phyloP scores from a whole-genome alignment of 768 basidiomycete species.

The Cyclocybe cylindracea region DNA sequence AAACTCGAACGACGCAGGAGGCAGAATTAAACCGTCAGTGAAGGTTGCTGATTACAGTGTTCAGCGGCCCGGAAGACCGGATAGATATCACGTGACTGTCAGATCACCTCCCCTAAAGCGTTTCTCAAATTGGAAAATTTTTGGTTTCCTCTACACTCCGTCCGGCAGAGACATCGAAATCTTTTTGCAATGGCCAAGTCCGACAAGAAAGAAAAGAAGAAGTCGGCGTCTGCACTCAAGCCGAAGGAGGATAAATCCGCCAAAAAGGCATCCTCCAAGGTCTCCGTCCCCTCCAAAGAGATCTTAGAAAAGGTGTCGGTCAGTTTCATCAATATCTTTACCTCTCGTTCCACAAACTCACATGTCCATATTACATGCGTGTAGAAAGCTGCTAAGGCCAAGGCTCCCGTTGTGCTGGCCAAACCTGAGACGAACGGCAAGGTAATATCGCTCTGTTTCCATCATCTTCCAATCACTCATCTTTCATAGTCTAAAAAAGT shows the following conservation, averaged over 20 bases:
- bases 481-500: slow-evolving; percentile 27
- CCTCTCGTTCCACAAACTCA: background rate
- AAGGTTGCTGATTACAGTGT: background rate
- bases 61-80: background rate
- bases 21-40: too few relatives aligned
- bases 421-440: slow-evolving; percentile 27
- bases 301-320: slow-evolving; percentile 26
- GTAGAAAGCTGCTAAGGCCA: background rate
- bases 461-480: background rate
- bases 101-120: slow-evolving; percentile 35
- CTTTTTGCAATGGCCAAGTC: slow-evolving; percentile 43
- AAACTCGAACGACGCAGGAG: too few relatives aligned
- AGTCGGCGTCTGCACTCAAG: slow-evolving; percentile 32
- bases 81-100: slow-evolving; percentile 15
- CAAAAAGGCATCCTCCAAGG: slow-evolving; percentile 31
- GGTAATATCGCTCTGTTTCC: slow-evolving; percentile 18
- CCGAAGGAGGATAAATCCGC: slow-evolving; percentile 34
- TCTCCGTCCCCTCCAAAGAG: slow-evolving; percentile 26
- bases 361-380: slow-evolving; percentile 4
- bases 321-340: slow-evolving; percentile 11
- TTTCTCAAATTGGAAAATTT: slow-evolving; percentile 25
- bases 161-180: slow-evolving; percentile 2
- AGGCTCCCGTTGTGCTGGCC: slow-evolving; percentile 9
- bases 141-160: slow-evolving; percentile 18
- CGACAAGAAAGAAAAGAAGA: slow-evolving; percentile 49